Evolutionary conservation across 805 yeast genomes (phyloP).

Genomic region (Sugiyamaella mastotermitis): DNA sequence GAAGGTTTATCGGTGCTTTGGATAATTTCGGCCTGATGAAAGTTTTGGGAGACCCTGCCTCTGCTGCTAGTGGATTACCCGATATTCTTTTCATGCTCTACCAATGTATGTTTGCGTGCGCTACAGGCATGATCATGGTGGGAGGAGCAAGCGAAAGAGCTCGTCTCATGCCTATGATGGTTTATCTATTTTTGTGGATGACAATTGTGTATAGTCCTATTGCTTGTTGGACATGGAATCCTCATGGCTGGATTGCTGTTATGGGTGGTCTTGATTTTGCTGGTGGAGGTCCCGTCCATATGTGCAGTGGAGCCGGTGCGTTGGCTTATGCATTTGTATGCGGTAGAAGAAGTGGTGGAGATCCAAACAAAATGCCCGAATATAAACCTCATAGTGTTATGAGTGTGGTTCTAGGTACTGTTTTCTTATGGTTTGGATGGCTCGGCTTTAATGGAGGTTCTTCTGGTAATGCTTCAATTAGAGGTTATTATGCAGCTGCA

Average conservation of each 20-base stretch:
- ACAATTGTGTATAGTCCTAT: slow-evolving; percentile 93
- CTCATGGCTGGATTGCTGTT: slow-evolving; percentile 76
- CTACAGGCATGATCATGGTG: slow-evolving; percentile 87
- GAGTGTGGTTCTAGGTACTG: slow-evolving; percentile 85
- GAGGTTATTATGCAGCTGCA: slow-evolving; percentile 91
- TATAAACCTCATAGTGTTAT: slow-evolving; percentile 93
- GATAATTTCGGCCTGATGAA: slow-evolving; percentile 73
- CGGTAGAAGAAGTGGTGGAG: slow-evolving; percentile 93
- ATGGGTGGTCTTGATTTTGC: slow-evolving; percentile 93
- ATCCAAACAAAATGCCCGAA: slow-evolving; percentile 68
- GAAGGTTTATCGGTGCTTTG: slow-evolving; percentile 74
- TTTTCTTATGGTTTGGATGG: slow-evolving; percentile 98
- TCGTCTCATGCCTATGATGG: slow-evolving; percentile 92
- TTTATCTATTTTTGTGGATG: slow-evolving; percentile 88
- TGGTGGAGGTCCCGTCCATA: slow-evolving; percentile 98
- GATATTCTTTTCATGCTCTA: slow-evolving; percentile 84
- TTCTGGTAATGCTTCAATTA: slow-evolving; percentile 85
- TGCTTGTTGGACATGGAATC: slow-evolving; percentile 98
- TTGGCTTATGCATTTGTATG: slow-evolving; percentile 85
- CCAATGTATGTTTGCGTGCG: slow-evolving; percentile 96
- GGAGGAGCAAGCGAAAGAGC: slow-evolving; percentile 99
- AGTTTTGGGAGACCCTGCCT: slow-evolving; percentile 76
- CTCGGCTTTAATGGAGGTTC: slow-evolving; percentile 99
- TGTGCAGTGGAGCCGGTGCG: slow-evolving; percentile 90
- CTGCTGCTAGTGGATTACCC: slow-evolving; percentile 58